Conservation (phyloP, 257 asterid species). For the Voacanga thouarsii region DNA sequence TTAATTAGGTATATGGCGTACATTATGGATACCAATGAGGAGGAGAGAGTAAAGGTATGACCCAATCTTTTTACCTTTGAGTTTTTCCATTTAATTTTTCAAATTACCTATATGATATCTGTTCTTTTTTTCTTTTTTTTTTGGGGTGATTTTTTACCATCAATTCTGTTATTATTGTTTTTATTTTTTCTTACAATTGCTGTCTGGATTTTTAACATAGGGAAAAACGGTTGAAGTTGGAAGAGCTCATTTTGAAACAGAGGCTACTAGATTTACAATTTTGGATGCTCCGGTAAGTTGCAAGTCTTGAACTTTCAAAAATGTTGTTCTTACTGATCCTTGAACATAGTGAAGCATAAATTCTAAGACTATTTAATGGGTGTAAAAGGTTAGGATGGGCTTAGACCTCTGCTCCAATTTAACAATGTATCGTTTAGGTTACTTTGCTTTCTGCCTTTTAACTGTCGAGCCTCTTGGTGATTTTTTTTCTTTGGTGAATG, state of each 20-base stretch:
- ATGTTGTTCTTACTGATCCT: background rate
- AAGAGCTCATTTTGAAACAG: constrained; percentile 98
- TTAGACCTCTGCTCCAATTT: background rate
- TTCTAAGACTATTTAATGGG: background rate
- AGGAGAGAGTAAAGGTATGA: constrained; percentile 88
- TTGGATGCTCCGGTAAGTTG: constrained; percentile 93
- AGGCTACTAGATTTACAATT: constrained; percentile 85
- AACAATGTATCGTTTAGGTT: background rate
- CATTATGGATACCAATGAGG: constrained; percentile 99
- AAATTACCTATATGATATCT: background rate
- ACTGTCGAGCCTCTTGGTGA: background rate
- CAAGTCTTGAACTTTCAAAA: background rate
- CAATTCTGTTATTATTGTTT: background rate
- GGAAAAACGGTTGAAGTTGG: constrained; percentile 99
- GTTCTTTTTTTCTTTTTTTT: background rate
- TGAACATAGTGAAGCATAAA: background rate
- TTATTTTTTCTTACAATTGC: background rate
- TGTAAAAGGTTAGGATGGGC: background rate
- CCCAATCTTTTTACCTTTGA: constrained; percentile 1
- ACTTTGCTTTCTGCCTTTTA: background rate
- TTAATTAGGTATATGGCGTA: constrained; percentile 89
- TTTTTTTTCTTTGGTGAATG: background rate
- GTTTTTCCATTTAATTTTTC: background rate
- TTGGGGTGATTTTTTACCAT: background rate
- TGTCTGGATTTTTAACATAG: constrained; percentile 29